Base-by-base conservation (phyloP, 2,329 filamentous ascomycete genomes). In the Arthrobotrys entomopaga region DNA sequence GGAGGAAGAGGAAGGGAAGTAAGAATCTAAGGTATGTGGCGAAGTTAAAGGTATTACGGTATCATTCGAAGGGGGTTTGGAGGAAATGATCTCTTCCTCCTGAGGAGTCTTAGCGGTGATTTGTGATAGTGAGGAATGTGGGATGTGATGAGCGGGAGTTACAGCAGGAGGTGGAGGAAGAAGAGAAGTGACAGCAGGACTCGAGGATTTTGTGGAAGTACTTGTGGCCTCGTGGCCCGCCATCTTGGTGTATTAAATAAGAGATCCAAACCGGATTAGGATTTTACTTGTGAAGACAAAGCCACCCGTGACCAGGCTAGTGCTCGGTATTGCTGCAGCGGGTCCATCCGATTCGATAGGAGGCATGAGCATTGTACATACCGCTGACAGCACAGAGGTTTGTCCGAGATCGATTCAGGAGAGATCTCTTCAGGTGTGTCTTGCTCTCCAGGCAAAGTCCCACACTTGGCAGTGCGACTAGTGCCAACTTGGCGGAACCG, bases 91-190 rank as follows among this genome's bases (percentile, higher is more conserved):
- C 40, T 61, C 69, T 61, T 53, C 54, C 40, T 42, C 50, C 40
- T 42, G 61, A 57, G 22, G 34, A 38, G 53, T 48, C 16, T 22
- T 48, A 24, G 20, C n/a, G 15, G 16, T 22, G 43, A 19, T 38
- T 26, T 61, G 49, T 24, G 54, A 46, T 63, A 63, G 57, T 13
- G 61, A 73, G 61, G 69, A 50, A 73, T 73, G 61, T 38, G 46
- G 56, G 15, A 19, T 15, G 48, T 48, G 38, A 56, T 71, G 26
- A 20, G 19, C 38, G 20, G 54, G 54, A 24, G 46, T 65, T 56
- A 58, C 54, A 64, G 53, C 52, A 53, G 42, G 38, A 52, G 4
- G 20, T 29, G 53, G 29, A 53, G 53, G 40, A 8, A 34, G 29
- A 34, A 2, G 29, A 34, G 29, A 10, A 34, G 6, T 34, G 10